Evolutionary conservation across 495 filamentous ascomycete species (phyloP).

Genomic region (Hypoxylon intermedium): DNA sequence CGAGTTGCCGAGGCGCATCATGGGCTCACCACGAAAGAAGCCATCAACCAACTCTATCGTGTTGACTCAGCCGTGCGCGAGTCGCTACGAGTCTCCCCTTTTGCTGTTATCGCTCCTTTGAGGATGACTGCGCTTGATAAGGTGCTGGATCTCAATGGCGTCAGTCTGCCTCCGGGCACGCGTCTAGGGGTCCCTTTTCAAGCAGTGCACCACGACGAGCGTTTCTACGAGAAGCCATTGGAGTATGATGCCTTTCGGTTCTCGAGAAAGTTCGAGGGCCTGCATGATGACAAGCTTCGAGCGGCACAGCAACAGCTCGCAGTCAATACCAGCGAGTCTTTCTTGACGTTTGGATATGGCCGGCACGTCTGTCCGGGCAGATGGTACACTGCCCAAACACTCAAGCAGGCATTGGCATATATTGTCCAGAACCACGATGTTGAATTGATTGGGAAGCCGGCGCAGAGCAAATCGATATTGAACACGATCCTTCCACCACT

Average conservation of each 20-base stretch:
- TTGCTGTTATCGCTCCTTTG: background rate
- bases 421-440: background rate
- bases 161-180: background rate
- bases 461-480: background rate
- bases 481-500: background rate
- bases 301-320: background rate
- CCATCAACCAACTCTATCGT: background rate
- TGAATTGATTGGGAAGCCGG: background rate
- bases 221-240: background rate
- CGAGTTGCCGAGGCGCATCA: background rate
- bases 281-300: background rate
- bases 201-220: background rate
- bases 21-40: background rate
- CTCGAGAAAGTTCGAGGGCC: background rate
- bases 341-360: constrained; percentile 1
- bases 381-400: background rate
- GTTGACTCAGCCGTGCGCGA: background rate
- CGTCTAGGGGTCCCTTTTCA: background rate
- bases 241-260: background rate
- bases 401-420: constrained; percentile 5
- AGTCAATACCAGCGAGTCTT: background rate
- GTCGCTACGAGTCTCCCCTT: background rate
- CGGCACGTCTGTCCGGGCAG: background rate
- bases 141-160: background rate
- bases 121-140: background rate